These are phyloP conservation scores for Piromyces sp. DNA, from an alignment of 192 early-diverging fungal species.

Conservation along the genomic window DNA sequence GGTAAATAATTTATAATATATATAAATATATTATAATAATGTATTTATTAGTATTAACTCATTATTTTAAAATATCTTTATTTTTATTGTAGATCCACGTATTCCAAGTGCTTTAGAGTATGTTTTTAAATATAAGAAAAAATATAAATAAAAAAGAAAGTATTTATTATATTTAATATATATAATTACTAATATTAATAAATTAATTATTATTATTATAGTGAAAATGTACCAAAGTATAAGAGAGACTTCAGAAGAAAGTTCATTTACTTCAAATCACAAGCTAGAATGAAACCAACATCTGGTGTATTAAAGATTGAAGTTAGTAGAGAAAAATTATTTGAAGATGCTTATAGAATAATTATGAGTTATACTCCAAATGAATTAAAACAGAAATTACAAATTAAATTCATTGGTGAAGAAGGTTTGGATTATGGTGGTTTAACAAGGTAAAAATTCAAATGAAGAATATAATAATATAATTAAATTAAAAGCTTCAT, in stretches of 20 bases:
- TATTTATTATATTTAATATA: too few species aligned
- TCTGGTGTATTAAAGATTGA: slow-evolving; percentile 88
- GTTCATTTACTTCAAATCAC: slow-evolving; percentile 88
- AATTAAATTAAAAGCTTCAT: too few species aligned
- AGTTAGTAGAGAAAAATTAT: slow-evolving; percentile 69
- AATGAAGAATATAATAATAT: too few species aligned
- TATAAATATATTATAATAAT: too few species aligned
- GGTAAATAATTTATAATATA: too few species aligned
- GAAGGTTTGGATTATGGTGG: slow-evolving; percentile 98
- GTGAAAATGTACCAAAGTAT: slow-evolving; percentile 88
- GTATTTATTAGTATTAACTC: too few species aligned
- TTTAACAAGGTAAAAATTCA: slow-evolving; percentile 77
- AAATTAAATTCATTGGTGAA: slow-evolving; percentile 98
- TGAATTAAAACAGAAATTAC: slow-evolving; percentile 88
- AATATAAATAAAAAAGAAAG: too few species aligned
- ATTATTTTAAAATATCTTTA: too few species aligned
- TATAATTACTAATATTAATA: too few species aligned
- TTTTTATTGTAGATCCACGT: background rate
- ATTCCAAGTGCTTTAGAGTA: background rate
- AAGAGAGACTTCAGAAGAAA: slow-evolving; percentile 97
- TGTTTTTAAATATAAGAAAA: too few species aligned
- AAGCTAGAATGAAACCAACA: slow-evolving; percentile 71
- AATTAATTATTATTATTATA: slow-evolving; percentile 14
- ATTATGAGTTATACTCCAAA: slow-evolving; percentile 79
- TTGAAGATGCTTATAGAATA: slow-evolving; percentile 90